Evolutionary conservation across 495 filamentous ascomycete species (phyloP).

Genomic region (Neurospora africana): DNA sequence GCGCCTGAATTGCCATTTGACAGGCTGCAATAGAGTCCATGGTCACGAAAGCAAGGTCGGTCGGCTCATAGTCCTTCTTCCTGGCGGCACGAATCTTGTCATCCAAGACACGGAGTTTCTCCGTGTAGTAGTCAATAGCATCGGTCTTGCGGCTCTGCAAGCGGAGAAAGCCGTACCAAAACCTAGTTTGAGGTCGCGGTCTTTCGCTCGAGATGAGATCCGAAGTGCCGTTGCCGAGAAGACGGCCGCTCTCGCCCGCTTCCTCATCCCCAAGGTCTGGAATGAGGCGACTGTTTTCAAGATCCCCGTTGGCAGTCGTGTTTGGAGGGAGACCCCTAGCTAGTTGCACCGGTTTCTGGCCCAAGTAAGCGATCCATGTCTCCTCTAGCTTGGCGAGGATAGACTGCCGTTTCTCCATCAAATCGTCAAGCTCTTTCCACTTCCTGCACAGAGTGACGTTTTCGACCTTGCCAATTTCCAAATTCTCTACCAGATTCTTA

Average conservation of each 20-base stretch:
- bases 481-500: conserved; percentile 73
- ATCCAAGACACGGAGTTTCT: conserved; percentile 71
- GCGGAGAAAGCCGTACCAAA: conserved; percentile 73
- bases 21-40: conserved; percentile 88
- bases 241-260: conserved; percentile 31
- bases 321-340: conserved; percentile 2
- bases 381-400: conserved; percentile 70
- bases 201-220: conserved; percentile 21
- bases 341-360: conserved; percentile 14
- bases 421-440: conserved; percentile 71
- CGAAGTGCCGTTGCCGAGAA: conserved; percentile 39
- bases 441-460: conserved; percentile 77
- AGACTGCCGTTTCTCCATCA: conserved; percentile 56
- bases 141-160: conserved; percentile 66
- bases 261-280: conserved; percentile 25
- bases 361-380: conserved; percentile 62
- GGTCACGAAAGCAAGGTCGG: conserved; percentile 84
- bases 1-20: conserved; percentile 91
- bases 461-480: conserved; percentile 90
- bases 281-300: background rate
- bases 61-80: conserved; percentile 66
- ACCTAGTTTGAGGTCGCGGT: conserved; percentile 54
- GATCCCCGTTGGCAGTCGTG: background rate
- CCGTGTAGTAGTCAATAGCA: conserved; percentile 87
- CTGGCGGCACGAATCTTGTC: conserved; percentile 62